Percentiles rank a stretch among this genome's conserved stretches.
Evolutionary conservation across 2,329 filamentous ascomycete genomes (phyloP).

Genomic region (Cladobotryum protrusum): DNA sequence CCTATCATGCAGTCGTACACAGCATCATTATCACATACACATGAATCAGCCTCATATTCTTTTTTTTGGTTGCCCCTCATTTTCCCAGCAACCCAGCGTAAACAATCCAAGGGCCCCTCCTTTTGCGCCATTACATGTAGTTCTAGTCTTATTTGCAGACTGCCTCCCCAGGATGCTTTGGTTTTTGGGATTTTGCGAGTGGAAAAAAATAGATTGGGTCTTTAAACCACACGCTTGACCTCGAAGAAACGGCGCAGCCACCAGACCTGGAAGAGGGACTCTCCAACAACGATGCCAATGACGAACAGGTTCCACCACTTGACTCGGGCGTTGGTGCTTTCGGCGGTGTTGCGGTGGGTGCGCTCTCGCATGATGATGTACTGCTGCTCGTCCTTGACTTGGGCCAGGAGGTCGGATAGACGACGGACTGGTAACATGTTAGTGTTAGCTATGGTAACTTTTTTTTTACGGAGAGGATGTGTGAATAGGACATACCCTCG

Average conservation of each 20-base stretch:
- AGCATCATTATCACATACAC: conserved; percentile 3
- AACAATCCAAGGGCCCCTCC: conserved; percentile 8
- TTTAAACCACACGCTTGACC: conserved; percentile 61
- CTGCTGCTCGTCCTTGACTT: conserved; percentile 95
- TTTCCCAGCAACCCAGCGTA: conserved; percentile 12
- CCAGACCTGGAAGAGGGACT: conserved; percentile 98
- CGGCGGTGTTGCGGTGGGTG: conserved; percentile 95
- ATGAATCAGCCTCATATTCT: background rate
- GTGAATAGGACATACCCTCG: conserved; percentile 59
- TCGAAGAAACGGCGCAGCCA: conserved; percentile 99
- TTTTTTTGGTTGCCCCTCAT: conserved; percentile 3
- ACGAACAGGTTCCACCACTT: conserved; percentile 99
- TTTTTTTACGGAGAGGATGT: no score
- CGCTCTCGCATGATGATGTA: conserved; percentile 95
- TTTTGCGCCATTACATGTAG: conserved; percentile 17
- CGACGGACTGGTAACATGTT: conserved; percentile 55
- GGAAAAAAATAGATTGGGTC: no score
- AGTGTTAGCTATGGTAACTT: conserved; percentile 9
- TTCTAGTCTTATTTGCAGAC: background rate
- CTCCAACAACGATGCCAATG: conserved; percentile 77
- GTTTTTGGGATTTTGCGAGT: no score
- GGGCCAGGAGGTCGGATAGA: conserved; percentile 76
- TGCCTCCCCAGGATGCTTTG: no score
- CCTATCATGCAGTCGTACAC: background rate
- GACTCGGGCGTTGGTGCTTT: conserved; percentile 94